phyloP scores from a whole-genome alignment of 1,284 basidiomycete genomes.

The Trametes pubescens region DNA sequence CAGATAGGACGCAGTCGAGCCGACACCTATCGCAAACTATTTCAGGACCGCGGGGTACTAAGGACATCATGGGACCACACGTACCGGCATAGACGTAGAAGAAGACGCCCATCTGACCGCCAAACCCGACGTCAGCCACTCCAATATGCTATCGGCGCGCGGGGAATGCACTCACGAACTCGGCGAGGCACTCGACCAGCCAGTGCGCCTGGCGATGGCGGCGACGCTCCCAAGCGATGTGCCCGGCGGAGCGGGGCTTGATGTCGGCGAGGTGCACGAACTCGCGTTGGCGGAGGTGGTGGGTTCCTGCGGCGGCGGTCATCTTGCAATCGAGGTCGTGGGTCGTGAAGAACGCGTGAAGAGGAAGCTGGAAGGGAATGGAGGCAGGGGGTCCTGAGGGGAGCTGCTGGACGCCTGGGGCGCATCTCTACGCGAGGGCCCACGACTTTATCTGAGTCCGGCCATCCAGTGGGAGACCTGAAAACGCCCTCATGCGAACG shows the following conservation, averaged over 20 bases:
- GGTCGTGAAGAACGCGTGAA: background rate
- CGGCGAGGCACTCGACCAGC: slow-evolving; percentile 64
- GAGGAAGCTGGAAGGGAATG: background rate
- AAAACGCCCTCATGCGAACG: background rate
- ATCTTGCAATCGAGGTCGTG: background rate
- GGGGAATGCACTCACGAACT: slow-evolving; percentile 52
- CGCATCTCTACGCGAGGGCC: background rate
- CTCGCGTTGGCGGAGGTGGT: slow-evolving; percentile 32
- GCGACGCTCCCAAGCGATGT: slow-evolving; percentile 60
- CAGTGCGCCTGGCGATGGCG: slow-evolving; percentile 59
- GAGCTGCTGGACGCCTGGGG: slow-evolving; percentile 16
- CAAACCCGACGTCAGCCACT: slow-evolving; percentile 41
- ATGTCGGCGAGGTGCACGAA: slow-evolving; percentile 36
- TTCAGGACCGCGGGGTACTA: background rate
- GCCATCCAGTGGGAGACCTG: slow-evolving; percentile 5
- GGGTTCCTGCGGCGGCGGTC: slow-evolving; percentile 21
- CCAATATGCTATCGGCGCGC: background rate
- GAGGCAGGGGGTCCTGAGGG: slow-evolving; percentile 13
- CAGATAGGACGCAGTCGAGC: slow-evolving; percentile 60
- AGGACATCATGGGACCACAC: slow-evolving; percentile 17
- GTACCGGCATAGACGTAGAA: slow-evolving; percentile 62
- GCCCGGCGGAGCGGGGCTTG: slow-evolving; percentile 45
- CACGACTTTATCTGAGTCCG: slow-evolving; percentile 20
- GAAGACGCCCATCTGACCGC: slow-evolving; percentile 48
- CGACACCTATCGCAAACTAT: slow-evolving; percentile 54